Conservation (phyloP, 495 filamentous ascomycete species). For the Aspergillus olivimuriae region DNA sequence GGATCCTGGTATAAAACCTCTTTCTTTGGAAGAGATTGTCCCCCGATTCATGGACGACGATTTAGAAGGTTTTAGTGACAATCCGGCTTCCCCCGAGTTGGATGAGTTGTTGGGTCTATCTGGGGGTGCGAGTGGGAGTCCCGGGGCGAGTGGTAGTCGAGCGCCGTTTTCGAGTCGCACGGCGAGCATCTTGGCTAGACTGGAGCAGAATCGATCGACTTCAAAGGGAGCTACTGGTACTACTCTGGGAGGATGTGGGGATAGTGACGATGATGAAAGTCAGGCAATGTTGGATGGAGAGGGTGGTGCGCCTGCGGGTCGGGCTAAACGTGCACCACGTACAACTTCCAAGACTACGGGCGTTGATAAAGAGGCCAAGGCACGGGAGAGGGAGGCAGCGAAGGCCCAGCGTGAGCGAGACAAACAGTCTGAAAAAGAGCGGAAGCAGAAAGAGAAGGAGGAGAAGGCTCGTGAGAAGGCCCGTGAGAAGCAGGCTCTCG, state of each 20-base stretch:
- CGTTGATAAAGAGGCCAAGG: slow-evolving; percentile 49
- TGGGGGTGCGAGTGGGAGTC: not conserved
- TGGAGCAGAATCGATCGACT: no score
- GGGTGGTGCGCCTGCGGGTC: slow-evolving; percentile 12
- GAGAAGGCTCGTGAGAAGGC: slow-evolving; percentile 55
- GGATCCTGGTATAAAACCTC: no score
- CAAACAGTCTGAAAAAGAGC: slow-evolving; percentile 41
- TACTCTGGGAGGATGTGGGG: slow-evolving; percentile 1
- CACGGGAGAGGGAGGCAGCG: slow-evolving; percentile 42
- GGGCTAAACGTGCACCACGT: slow-evolving; percentile 5
- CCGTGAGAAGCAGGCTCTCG: slow-evolving; percentile 57
- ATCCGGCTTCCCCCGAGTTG: slow-evolving; percentile 22
- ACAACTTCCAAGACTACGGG: slow-evolving; percentile 29
- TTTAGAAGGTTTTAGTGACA: slow-evolving; percentile 38
- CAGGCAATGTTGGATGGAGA: slow-evolving; percentile 23
- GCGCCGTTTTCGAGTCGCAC: slow-evolving; percentile 31
- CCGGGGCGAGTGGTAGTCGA: slow-evolving; percentile 3
- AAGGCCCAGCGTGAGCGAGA: slow-evolving; percentile 42
- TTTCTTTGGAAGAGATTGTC: no score
- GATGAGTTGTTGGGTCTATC: slow-evolving; percentile 18
- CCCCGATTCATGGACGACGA: no score
- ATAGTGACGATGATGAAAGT: no score
- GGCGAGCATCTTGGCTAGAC: slow-evolving; percentile 30
- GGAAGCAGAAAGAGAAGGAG: slow-evolving; percentile 43
- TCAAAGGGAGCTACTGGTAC: no score